These are phyloP conservation scores for Chlamydomonas reinhardtii DNA, from an alignment of 163 green algal genomes.

Conservation along the genomic window DNA sequence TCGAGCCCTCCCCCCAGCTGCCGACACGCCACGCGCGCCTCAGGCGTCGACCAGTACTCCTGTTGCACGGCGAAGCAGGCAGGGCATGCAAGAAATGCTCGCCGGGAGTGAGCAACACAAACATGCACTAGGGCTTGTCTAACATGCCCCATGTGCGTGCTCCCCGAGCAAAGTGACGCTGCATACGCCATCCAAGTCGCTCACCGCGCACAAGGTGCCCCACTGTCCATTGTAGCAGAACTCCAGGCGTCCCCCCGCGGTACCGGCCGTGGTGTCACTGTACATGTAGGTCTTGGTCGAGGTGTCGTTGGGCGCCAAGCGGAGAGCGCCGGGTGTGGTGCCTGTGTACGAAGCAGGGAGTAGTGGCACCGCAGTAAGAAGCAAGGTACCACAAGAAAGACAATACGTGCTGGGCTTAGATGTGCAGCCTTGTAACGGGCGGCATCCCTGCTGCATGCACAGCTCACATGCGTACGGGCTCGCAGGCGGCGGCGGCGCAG, in stretches of 20 bases:
- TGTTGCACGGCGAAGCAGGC: not conserved
- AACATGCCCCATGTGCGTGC: too few relatives aligned
- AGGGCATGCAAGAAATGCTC: too few relatives aligned
- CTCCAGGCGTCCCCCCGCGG: slow-evolving; percentile 19
- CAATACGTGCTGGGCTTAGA: too few relatives aligned
- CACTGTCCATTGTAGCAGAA: slow-evolving; percentile 35
- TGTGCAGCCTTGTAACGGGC: too few relatives aligned
- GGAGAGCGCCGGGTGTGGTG: not conserved
- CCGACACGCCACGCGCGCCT: slow-evolving; percentile 17
- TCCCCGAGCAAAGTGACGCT: too few relatives aligned
- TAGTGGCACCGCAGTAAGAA: too few relatives aligned
- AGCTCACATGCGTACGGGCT: slow-evolving; percentile 22
- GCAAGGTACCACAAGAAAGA: too few relatives aligned
- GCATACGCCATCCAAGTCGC: too few relatives aligned
- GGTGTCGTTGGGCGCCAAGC: not conserved
- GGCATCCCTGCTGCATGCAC: not conserved
- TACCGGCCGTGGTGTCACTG: slow-evolving; percentile 6
- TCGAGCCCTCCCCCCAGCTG: not conserved
- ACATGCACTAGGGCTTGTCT: too few relatives aligned
- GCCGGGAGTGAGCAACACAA: too few relatives aligned
- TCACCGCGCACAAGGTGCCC: slow-evolving; percentile 24
- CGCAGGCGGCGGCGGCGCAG: not conserved
- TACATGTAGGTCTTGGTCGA: not conserved
- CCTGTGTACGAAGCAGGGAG: not conserved
- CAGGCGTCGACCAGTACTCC: slow-evolving; percentile 8